These are phyloP conservation scores for Sanghuangporus baumii DNA, from an alignment of 1,284 basidiomycete genomes.

Conservation along the genomic window DNA sequence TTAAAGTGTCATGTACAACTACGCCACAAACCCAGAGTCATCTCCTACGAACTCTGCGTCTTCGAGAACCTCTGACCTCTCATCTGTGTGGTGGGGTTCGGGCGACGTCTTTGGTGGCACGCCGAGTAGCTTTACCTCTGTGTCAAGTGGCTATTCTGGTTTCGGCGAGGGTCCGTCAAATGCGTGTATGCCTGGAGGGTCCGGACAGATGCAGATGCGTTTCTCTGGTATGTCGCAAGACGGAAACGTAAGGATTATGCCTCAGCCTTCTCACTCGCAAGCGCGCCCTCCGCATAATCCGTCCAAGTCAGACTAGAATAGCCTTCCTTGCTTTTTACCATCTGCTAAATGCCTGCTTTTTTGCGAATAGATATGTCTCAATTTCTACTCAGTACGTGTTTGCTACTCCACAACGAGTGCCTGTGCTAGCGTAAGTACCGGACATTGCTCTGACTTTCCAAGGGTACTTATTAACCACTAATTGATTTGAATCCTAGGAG, in stretches of 20 bases:
- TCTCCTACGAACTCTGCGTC: slow-evolving; percentile 10
- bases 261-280: not conserved
- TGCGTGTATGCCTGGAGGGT: not conserved
- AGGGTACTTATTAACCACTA: slow-evolving; percentile 26
- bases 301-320: slow-evolving; percentile 22
- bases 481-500: slow-evolving; percentile 24
- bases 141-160: not conserved
- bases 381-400: slow-evolving; percentile 41
- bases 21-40: not conserved
- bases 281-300: slow-evolving; percentile 17
- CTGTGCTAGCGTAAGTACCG: slow-evolving; percentile 47
- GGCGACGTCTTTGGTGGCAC: not conserved
- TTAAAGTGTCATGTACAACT: not conserved
- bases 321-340: not conserved
- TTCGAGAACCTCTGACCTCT: not conserved
- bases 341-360: not conserved
- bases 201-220: not conserved
- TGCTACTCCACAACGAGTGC: slow-evolving; percentile 34
- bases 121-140: not conserved
- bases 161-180: not conserved
- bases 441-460: not conserved
- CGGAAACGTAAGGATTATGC: not conserved
- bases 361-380: slow-evolving; percentile 37
- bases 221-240: not conserved
- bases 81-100: not conserved